A percentile compares a stretch with the other conserved stretches of the same genome.
These are phyloP conservation scores for Arachnomyces sp. DNA, from an alignment of 2,329 filamentous ascomycete genomes.

Conservation along the genomic window DNA sequence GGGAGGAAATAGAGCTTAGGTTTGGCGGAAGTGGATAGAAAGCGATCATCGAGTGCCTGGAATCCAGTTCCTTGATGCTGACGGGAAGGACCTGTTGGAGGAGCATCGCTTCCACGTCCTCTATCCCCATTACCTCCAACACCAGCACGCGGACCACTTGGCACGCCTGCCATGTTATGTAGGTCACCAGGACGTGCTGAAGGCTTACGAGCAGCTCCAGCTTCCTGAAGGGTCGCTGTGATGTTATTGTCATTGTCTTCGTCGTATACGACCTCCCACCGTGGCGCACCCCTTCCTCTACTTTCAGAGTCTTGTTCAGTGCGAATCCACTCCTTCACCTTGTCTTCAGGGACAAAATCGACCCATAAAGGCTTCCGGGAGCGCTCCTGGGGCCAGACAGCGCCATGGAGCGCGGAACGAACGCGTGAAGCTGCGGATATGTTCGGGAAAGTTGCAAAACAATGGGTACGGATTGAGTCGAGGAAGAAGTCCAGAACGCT, in stretches of 20 bases:
- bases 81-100: constrained; percentile 7
- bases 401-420: constrained; percentile 65
- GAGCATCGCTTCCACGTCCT: constrained; percentile 19
- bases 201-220: constrained; percentile 6
- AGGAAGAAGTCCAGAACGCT: constrained; percentile 64
- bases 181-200: too few species aligned
- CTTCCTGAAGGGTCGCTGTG: constrained; percentile 49
- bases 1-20: constrained; percentile 59
- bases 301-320: constrained; percentile 49
- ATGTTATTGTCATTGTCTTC: constrained; percentile 46
- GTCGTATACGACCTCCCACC: constrained; percentile 68
- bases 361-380: constrained; percentile 77
- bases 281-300: constrained; percentile 36
- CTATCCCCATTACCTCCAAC: constrained; percentile 13
- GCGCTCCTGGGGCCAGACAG: constrained; percentile 78
- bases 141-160: constrained; percentile 18
- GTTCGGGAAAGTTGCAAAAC: constrained; percentile 65
- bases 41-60: constrained; percentile 52
- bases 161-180: too few species aligned
- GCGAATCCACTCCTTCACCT: constrained; percentile 64
- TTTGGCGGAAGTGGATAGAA: constrained; percentile 52
- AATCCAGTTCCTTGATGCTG: constrained; percentile 36
- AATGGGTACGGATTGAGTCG: constrained; percentile 80
- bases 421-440: constrained; percentile 66
- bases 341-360: constrained; percentile 77